phyloP scores from a whole-genome alignment of 2,329 filamentous ascomycete species.

The Hypoxylon sp. region DNA sequence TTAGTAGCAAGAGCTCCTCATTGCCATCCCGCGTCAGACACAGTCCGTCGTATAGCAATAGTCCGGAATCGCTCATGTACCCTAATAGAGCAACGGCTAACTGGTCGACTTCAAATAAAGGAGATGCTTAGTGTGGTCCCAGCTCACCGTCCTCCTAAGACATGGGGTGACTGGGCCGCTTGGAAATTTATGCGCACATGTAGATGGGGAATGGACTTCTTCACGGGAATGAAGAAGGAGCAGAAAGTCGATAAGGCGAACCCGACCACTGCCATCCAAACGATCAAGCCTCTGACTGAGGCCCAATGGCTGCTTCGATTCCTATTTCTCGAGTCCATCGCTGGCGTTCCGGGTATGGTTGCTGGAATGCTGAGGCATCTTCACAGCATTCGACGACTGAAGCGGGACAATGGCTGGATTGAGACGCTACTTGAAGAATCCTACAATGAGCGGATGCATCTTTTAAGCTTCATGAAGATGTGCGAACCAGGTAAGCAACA shows the following conservation, averaged over 20 bases:
- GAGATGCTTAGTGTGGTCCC: conserved; percentile 82
- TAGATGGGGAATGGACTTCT: conserved; percentile 84
- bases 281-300: conserved; percentile 77
- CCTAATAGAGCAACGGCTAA: conserved; percentile 16
- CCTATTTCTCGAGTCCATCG: conserved; percentile 94
- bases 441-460: conserved; percentile 94
- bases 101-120: conserved; percentile 16
- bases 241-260: conserved; percentile 74
- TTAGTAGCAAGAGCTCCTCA: conserved; percentile 12
- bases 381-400: conserved; percentile 84
- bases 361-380: conserved; percentile 94
- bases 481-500: conserved; percentile 72
- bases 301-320: conserved; percentile 91
- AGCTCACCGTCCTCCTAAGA: conserved; percentile 80
- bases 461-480: conserved; percentile 93
- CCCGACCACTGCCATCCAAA: conserved; percentile 67
- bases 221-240: conserved; percentile 78
- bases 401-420: conserved; percentile 97
- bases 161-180: conserved; percentile 82
- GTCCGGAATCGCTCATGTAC: background rate
- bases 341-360: conserved; percentile 96
- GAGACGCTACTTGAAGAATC: conserved; percentile 90
- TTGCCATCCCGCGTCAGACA: background rate
- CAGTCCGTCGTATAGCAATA: background rate
- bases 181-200: conserved; percentile 81